A percentile compares a stretch with the other conserved stretches of the same genome.
These are phyloP conservation scores for Suhomyces canberraensis DNA, from an alignment of 805 yeast species.

Conservation along the genomic window DNA sequence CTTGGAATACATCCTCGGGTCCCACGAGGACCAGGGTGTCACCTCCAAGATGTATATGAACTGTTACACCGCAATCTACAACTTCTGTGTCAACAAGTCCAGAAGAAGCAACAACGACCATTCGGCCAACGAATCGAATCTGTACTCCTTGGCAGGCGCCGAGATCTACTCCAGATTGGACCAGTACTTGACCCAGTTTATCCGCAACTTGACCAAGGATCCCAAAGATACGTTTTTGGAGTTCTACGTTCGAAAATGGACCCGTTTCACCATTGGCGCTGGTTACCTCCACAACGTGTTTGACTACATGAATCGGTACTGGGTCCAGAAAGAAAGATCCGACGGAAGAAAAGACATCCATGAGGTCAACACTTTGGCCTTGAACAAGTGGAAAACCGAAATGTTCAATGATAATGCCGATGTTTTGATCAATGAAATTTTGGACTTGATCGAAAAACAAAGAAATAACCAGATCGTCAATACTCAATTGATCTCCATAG, in stretches of 20 bases:
- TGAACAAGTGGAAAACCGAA: conserved; percentile 82
- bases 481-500: conserved; percentile 60
- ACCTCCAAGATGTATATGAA: conserved; percentile 77
- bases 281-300: conserved; percentile 88
- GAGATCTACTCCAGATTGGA: conserved; percentile 78
- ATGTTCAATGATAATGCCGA: conserved; percentile 69
- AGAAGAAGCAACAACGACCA: conserved; percentile 28
- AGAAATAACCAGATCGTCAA: conserved; percentile 76
- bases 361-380: conserved; percentile 86
- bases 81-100: conserved; percentile 83
- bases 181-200: conserved; percentile 60
- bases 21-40: conserved; percentile 62
- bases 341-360: conserved; percentile 88
- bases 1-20: conserved; percentile 64
- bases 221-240: conserved; percentile 68
- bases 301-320: conserved; percentile 92
- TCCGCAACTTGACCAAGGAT: conserved; percentile 44
- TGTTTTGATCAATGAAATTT: conserved; percentile 62
- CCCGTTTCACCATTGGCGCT: conserved; percentile 86
- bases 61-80: conserved; percentile 88
- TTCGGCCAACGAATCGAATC: conserved; percentile 19
- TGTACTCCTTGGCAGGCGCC: conserved; percentile 72
- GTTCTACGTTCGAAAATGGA: conserved; percentile 86
- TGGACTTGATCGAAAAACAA: conserved; percentile 72
- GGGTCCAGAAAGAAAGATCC: conserved; percentile 95